Evolutionary conservation across 768 basidiomycete genomes (phyloP).

Genomic region (Coprinellus aureogranulatus): DNA sequence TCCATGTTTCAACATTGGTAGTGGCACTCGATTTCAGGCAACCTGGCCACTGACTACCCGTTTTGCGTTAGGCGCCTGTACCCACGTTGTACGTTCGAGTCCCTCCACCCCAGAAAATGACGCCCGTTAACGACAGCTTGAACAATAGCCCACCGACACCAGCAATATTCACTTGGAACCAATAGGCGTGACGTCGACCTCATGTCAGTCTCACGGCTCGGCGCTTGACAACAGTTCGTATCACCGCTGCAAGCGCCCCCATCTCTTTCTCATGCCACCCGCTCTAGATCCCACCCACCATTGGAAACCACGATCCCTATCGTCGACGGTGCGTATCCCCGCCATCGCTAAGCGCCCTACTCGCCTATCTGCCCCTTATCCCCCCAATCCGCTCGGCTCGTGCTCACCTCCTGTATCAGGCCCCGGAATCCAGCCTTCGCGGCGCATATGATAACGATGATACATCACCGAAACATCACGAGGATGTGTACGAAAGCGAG

Average conservation of each 20-base stretch:
- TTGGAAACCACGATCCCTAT: not conserved
- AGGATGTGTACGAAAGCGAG: not conserved
- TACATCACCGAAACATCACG: constrained; percentile 1
- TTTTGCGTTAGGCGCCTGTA: not conserved
- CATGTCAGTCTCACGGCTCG: not conserved
- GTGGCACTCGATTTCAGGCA: not conserved
- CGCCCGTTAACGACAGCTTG: not conserved
- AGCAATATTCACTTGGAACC: not conserved
- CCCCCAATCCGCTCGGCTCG: not conserved
- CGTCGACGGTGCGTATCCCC: not conserved
- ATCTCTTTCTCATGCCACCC: not conserved
- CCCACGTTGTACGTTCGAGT: not conserved
- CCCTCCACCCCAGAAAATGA: not conserved
- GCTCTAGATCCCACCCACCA: not conserved
- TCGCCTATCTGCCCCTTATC: not conserved
- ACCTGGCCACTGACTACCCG: no score
- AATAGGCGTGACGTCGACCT: not conserved
- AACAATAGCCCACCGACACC: not conserved
- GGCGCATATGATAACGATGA: not conserved
- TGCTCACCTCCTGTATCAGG: not conserved
- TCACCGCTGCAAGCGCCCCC: not conserved
- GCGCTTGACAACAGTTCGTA: constrained; percentile 2
- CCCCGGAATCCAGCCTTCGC: not conserved
- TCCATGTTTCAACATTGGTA: not conserved
- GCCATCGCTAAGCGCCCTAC: not conserved